Evolutionary conservation across 306 rosid species (phyloP), one percentile per base, ranked within the genome.

Genomic region (Quercus robur): DNA sequence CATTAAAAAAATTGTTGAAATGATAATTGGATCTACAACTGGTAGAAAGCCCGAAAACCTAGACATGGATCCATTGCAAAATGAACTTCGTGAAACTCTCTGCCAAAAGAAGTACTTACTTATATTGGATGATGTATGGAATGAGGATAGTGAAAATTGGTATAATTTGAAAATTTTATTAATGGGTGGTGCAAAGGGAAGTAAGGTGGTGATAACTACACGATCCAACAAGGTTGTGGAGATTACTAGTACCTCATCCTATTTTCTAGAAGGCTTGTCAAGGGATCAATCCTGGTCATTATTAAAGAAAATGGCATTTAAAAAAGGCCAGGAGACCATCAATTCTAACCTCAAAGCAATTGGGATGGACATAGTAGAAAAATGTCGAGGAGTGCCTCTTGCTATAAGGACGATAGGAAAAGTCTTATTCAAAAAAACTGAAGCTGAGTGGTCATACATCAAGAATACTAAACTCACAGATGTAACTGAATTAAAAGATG

Each of bases 81-180:
- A 0, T 6, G 0, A 35, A 1, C 41, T 35, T 35, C 0, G 0
- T 0, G 0, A 6, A 6, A 0, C 0, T 0, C 41, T 35, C 0
- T 1, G 6, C 0, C 41, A 35, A 35, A 35, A 35, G 9, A 35
- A 0, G 2, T 35, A 6, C 0, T 1, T 35, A 35, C 41, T 35
- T 35, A 0, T 35, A 0, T 35, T 35, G 41, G 41, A 35, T 35
- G 41, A 35, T 35, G 2, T 35, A 0, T 35, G 41, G 41, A 35
- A 6, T 35, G 41, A 35, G 0, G 0, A 0, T 0, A 0, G 0
- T 0, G 41, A 0, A 1, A 0, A 0, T 0, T 35, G 41, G 41
- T 0, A 0, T 35, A 0, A 1, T 0, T 35, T 35, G 41, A 35
- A 1, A 1, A 35, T 0, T 0, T 9, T 35, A 6, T 35, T 35